A percentile compares a stretch with the other conserved stretches of the same genome.
These are phyloP conservation scores for Metschnikowia reukaufii DNA, from an alignment of 805 yeast species.

Conservation along the genomic window DNA sequence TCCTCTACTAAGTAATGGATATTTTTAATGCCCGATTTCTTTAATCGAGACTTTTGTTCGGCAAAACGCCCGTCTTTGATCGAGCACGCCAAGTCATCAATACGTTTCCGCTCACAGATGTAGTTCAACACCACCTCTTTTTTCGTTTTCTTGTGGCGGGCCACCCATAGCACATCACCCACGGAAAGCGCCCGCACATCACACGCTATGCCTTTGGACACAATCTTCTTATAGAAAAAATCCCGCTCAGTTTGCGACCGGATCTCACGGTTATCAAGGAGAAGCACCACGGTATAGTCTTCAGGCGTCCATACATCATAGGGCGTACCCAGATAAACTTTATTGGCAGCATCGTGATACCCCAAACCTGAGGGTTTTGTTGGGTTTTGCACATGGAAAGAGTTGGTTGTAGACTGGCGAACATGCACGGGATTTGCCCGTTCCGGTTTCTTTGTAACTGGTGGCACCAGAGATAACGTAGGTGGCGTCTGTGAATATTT, in stretches of 20 bases:
- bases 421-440: no score
- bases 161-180: slow-evolving; percentile 92
- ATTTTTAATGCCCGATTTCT: slow-evolving; percentile 63
- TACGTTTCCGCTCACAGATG: slow-evolving; percentile 86
- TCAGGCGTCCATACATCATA: slow-evolving; percentile 63
- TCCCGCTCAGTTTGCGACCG: slow-evolving; percentile 66
- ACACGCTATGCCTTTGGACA: slow-evolving; percentile 46
- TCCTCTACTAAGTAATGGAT: slow-evolving; percentile 83
- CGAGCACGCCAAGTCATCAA: slow-evolving; percentile 81
- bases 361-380: background rate
- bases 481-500: background rate
- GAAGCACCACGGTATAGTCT: slow-evolving; percentile 56
- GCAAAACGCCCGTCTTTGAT: slow-evolving; percentile 84
- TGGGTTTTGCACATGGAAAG: no score
- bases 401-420: background rate
- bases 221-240: slow-evolving; percentile 60
- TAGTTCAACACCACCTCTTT: slow-evolving; percentile 71
- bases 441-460: no score
- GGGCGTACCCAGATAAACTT: slow-evolving; percentile 23
- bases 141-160: slow-evolving; percentile 56
- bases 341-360: slow-evolving; percentile 27
- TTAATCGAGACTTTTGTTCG: slow-evolving; percentile 82
- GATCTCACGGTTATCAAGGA: slow-evolving; percentile 83
- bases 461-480: no score
- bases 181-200: slow-evolving; percentile 63